These are phyloP conservation scores for Peronospora tabacina DNA, from an alignment of 352 stramenopile genomes.

Conservation along the genomic window DNA sequence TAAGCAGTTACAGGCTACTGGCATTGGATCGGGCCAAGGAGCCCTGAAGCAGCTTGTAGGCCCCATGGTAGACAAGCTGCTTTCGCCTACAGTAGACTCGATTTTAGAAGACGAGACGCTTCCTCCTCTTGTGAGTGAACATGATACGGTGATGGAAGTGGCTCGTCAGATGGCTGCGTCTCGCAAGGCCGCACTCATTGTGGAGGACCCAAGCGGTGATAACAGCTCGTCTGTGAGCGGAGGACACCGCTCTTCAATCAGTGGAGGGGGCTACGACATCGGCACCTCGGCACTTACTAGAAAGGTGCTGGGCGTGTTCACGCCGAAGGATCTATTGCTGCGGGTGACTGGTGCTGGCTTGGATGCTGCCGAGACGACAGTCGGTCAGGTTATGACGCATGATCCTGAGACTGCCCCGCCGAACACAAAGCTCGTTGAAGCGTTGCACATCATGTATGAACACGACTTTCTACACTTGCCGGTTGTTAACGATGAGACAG, in stretches of 20 bases:
- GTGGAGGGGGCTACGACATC: slow-evolving; percentile 33
- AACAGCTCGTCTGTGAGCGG: slow-evolving; percentile 31
- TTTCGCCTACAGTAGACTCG: slow-evolving; percentile 75
- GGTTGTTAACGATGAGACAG: slow-evolving; percentile 83
- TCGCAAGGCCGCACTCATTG: slow-evolving; percentile 73
- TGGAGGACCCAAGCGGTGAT: slow-evolving; percentile 55
- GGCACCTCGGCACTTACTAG: slow-evolving; percentile 34
- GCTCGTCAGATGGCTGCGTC: slow-evolving; percentile 79
- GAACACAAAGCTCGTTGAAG: slow-evolving; percentile 91
- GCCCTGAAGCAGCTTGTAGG: slow-evolving; percentile 65
- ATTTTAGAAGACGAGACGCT: slow-evolving; percentile 75
- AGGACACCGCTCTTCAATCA: slow-evolving; percentile 30
- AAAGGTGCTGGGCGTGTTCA: slow-evolving; percentile 93
- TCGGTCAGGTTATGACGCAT: slow-evolving; percentile 94
- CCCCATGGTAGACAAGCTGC: slow-evolving; percentile 82
- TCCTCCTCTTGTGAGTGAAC: slow-evolving; percentile 64
- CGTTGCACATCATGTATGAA: slow-evolving; percentile 97
- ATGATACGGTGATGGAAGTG: slow-evolving; percentile 80
- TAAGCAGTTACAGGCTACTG: slow-evolving; percentile 63
- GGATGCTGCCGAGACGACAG: slow-evolving; percentile 81
- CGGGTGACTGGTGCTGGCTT: slow-evolving; percentile 90
- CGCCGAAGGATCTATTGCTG: slow-evolving; percentile 95
- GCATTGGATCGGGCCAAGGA: slow-evolving; percentile 49
- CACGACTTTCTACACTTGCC: slow-evolving; percentile 96
- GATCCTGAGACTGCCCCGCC: slow-evolving; percentile 91